Evolutionary conservation across 169 alveolate species (phyloP), one percentile per base, ranked within the genome.

Genomic region (Babesia caballi): DNA sequence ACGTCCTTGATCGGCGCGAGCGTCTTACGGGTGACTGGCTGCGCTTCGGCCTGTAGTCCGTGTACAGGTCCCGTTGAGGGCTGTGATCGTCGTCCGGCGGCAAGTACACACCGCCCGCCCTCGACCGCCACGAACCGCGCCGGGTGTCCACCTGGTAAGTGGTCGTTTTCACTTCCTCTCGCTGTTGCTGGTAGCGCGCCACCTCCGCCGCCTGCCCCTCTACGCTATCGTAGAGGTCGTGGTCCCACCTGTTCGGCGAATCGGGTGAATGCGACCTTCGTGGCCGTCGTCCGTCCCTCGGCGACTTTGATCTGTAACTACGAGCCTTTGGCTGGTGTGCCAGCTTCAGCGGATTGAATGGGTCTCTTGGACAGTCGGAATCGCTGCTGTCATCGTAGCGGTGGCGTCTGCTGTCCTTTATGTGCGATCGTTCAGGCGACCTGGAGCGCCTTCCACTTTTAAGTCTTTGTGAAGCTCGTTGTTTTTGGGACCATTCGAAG

Each of bases 91-190:
- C 60, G 6, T 76, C 81, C 17, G 83, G 83, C 19, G 88, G 83
- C 11, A 80, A n/a, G 66, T 80, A 80, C 21, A 69, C 77, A 2
- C 88, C 88, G 15, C 88, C 88, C 14, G 88, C 88, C 57, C 68
- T 66, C 8, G 80, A 60, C 28, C 76, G 30, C 88, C 88, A 80
- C 1, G 80, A 32, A 12, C 88, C 88, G 3, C 63, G 56, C 35
- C 83, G 25, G 14, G 78, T 80, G 56, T 75, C 85, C 15, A 63
- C 4, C 15, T 41, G 27, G 19, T 49, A 42, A 9, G 36, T 27
- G 2, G 67, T 72, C 5, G 42, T 23, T 0, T 46, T 52, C 42
- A 17, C 17, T n/a, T 60, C 74, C 19, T 21, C 11, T 42, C 50
- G 7, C 4, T 4, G 32, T 15, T 49, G 58, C 36, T 46, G 47